These are phyloP conservation scores for Tieghemiomyces parasiticus DNA, from an alignment of 192 early-diverging fungal genomes.

Conservation along the genomic window DNA sequence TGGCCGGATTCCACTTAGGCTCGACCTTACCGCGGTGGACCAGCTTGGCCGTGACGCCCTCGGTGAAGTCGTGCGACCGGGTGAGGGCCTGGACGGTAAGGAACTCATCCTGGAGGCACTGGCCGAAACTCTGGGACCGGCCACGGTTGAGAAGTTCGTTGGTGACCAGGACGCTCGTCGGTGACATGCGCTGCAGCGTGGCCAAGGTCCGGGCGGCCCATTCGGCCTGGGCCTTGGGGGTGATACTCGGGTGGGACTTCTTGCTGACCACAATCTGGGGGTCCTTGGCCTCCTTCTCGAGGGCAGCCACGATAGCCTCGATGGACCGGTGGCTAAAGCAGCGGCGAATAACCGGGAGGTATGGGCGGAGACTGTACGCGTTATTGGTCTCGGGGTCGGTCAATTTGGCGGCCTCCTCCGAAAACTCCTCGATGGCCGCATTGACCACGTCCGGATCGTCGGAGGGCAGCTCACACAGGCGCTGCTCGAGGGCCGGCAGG, in stretches of 20 bases:
- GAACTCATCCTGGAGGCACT: slow-evolving; percentile 81
- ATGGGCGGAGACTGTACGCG: slow-evolving; percentile 18
- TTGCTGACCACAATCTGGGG: not conserved
- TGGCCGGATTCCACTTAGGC: slow-evolving; percentile 60
- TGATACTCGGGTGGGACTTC: not conserved
- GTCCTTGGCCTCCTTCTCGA: slow-evolving; percentile 44
- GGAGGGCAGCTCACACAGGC: slow-evolving; percentile 65
- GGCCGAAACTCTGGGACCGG: slow-evolving; percentile 41
- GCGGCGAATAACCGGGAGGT: slow-evolving; percentile 61
- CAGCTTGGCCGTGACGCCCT: slow-evolving; percentile 73
- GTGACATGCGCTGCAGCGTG: slow-evolving; percentile 52
- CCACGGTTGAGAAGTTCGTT: slow-evolving; percentile 70
- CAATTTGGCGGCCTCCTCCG: slow-evolving; percentile 12
- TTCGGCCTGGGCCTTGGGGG: slow-evolving; percentile 15
- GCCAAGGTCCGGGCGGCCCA: slow-evolving; percentile 59
- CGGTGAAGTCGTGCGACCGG: slow-evolving; percentile 63
- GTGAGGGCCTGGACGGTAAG: slow-evolving; percentile 64
- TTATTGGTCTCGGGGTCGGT: slow-evolving; percentile 4
- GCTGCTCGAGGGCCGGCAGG: slow-evolving; percentile 58
- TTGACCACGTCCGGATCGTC: slow-evolving; percentile 69
- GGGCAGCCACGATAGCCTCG: slow-evolving; percentile 68
- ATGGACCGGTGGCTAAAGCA: slow-evolving; percentile 73
- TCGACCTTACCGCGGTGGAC: slow-evolving; percentile 40
- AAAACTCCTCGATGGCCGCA: slow-evolving; percentile 79
- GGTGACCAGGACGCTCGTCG: slow-evolving; percentile 79